Evolutionary conservation across 495 filamentous ascomycete genomes (phyloP).

Genomic region (Penicillium coprophilum): DNA sequence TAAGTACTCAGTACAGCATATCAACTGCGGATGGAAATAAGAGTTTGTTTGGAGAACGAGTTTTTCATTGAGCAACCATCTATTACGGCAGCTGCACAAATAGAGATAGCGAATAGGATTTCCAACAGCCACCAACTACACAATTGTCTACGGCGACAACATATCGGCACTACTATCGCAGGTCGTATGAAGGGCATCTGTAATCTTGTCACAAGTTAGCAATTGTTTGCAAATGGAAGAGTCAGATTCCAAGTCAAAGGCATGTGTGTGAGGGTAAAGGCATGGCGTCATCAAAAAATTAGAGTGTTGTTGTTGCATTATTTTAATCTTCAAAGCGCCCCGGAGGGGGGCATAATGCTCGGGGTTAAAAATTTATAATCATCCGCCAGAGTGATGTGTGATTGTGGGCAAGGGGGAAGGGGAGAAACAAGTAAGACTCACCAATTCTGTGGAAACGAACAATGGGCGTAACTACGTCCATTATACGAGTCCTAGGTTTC

Average conservation of each 20-base stretch:
- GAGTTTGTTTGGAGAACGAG: background rate
- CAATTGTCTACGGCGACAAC: slow-evolving; percentile 12
- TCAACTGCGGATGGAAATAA: too few species aligned
- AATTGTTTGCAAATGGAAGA: slow-evolving; percentile 23
- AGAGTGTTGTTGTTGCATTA: slow-evolving; percentile 60
- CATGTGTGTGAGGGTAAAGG: slow-evolving; percentile 17
- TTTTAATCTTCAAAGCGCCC: slow-evolving; percentile 51
- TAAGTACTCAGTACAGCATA: too few species aligned
- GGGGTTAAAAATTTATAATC: slow-evolving; percentile 62
- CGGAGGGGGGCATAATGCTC: slow-evolving; percentile 36
- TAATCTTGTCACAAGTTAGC: slow-evolving; percentile 28
- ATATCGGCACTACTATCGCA: slow-evolving; percentile 8
- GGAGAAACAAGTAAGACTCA: slow-evolving; percentile 28
- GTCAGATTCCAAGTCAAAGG: slow-evolving; percentile 15
- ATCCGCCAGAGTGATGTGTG: slow-evolving; percentile 38
- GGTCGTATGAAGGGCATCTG: slow-evolving; percentile 14
- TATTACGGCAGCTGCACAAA: slow-evolving; percentile 9
- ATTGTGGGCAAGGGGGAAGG: slow-evolving; percentile 1
- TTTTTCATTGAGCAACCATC: slow-evolving; percentile 11
- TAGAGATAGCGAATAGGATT: slow-evolving; percentile 4
- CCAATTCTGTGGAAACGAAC: slow-evolving; percentile 29
- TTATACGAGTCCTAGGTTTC: slow-evolving; percentile 28
- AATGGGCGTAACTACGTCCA: slow-evolving; percentile 46
- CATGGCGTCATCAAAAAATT: slow-evolving; percentile 62
- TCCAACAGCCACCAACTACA: slow-evolving; percentile 4